phyloP scores from a whole-genome alignment of 345 rosid species.

The Eucalyptus globulus region DNA sequence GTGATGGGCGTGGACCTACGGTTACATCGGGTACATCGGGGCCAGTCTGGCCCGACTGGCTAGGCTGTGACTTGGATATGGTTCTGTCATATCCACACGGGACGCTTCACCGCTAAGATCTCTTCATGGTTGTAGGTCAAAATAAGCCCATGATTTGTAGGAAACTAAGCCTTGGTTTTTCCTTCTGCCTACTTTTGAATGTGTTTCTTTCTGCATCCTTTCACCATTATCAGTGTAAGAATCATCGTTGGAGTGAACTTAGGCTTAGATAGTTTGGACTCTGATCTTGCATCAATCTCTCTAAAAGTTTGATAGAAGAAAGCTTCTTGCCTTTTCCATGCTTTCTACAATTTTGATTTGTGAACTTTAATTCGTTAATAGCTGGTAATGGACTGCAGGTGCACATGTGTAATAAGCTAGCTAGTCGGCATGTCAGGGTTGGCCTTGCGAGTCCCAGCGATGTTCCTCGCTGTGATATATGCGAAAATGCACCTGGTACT shows the following conservation, averaged over 20 bases:
- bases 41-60: not conserved
- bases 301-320: not conserved
- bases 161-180: not conserved
- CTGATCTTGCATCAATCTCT: not conserved
- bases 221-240: not conserved
- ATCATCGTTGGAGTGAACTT: not conserved
- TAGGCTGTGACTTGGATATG: not conserved
- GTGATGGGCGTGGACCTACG: not conserved
- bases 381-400: constrained; percentile 28
- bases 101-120: not conserved
- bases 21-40: not conserved
- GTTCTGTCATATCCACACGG: not conserved
- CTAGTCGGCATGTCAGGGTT: constrained; percentile 72
- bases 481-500: constrained; percentile 68
- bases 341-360: not conserved
- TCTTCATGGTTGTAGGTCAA: not conserved
- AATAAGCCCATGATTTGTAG: not conserved
- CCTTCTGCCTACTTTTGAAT: not conserved
- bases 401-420: constrained; percentile 77
- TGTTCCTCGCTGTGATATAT: constrained; percentile 68
- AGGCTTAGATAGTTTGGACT: not conserved
- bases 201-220: not conserved
- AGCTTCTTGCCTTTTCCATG: not conserved
- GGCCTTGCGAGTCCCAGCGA: constrained; percentile 63
- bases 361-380: not conserved